Evolutionary conservation across 768 basidiomycete species (phyloP).

Genomic region (Amanita phalloides): DNA sequence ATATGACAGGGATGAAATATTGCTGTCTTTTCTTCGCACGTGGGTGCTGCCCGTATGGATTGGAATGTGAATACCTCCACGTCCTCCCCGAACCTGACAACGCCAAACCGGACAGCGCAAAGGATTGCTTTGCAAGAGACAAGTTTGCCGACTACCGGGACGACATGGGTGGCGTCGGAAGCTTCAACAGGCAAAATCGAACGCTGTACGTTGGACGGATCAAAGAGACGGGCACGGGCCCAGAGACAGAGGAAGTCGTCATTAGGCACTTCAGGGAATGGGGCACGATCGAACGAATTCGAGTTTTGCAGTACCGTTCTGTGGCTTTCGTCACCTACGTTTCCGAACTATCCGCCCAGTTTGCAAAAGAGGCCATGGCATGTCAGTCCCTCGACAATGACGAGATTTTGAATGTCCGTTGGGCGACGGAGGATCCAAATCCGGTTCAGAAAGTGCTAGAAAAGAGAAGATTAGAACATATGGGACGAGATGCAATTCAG

Average conservation of each 20-base stretch:
- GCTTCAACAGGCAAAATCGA: constrained; percentile 88
- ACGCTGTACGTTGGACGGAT: constrained; percentile 94
- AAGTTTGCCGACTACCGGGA: constrained; percentile 97
- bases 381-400: constrained; percentile 96
- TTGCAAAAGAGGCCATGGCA: constrained; percentile 98
- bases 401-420: constrained; percentile 95
- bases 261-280: constrained; percentile 91
- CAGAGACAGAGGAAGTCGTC: constrained; percentile 89
- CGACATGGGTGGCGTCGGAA: constrained; percentile 99
- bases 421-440: constrained; percentile 99
- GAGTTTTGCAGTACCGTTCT: constrained; percentile 86
- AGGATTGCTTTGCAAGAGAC: constrained; percentile 95
- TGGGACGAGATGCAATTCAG: constrained; percentile 81
- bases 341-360: constrained; percentile 78
- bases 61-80: constrained; percentile 97
- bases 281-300: constrained; percentile 89
- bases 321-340: constrained; percentile 97
- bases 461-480: constrained; percentile 70
- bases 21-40: constrained; percentile 92
- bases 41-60: constrained; percentile 96
- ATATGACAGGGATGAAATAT: constrained; percentile 88
- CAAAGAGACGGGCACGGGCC: constrained; percentile 79
- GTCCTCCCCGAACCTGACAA: constrained; percentile 64
- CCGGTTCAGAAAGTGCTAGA: constrained; percentile 83
- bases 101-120: constrained; percentile 78